phyloP scores from a whole-genome alignment of 73 alveolate genomes.

The Paramecium octaurelia region DNA sequence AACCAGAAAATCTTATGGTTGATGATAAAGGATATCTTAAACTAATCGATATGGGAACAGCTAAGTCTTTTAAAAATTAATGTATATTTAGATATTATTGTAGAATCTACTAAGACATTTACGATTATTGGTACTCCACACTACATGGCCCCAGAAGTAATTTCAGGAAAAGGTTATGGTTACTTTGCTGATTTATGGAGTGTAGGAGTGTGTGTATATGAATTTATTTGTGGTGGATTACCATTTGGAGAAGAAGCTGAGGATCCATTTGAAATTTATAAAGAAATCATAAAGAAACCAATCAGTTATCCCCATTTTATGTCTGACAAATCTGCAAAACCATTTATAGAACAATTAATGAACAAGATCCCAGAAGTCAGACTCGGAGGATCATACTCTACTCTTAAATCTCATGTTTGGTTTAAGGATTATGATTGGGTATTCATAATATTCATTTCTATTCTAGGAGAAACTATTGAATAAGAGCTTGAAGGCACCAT shows the following conservation, averaged over 20 bases:
- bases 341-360: conserved; percentile 49
- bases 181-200: conserved; percentile 59
- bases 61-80: conserved; percentile 24
- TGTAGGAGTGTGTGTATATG: conserved; percentile 48
- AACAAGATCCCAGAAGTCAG: conserved; percentile 59
- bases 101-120: conserved; percentile 40
- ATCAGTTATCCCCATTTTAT: conserved; percentile 47
- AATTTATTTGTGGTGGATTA: conserved; percentile 74
- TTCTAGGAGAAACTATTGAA: neutral
- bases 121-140: conserved; percentile 65
- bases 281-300: conserved; percentile 64
- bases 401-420: conserved; percentile 56
- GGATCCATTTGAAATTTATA: conserved; percentile 77
- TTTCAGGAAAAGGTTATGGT: conserved; percentile 63
- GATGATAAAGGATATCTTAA: conserved; percentile 61
- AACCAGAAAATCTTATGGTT: conserved; percentile 61
- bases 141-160: conserved; percentile 66
- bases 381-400: conserved; percentile 53
- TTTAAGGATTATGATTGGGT: conserved; percentile 54
- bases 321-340: conserved; percentile 56
- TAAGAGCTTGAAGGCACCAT: neutral
- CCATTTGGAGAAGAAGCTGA: conserved; percentile 78
- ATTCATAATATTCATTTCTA: neutral
- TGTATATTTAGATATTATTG: neutral
- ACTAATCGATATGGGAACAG: conserved; percentile 65